Conservation (phyloP, 2,329 filamentous ascomycete species). For the Capronia epimyces region DNA sequence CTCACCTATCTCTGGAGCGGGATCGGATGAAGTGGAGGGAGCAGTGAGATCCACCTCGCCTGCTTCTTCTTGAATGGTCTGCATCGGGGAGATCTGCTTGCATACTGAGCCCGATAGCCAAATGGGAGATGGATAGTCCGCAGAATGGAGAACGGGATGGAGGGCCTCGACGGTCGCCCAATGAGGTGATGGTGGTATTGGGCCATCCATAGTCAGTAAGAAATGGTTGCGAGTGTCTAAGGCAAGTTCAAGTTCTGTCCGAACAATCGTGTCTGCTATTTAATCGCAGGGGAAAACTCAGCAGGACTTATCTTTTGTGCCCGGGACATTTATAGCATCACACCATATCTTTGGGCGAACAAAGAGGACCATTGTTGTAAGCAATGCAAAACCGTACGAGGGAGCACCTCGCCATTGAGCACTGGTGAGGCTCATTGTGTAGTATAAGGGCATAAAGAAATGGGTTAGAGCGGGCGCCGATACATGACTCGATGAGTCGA, state of each 20-base stretch:
- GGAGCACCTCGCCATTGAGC: background rate
- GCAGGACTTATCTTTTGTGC: background rate
- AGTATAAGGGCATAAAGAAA: background rate
- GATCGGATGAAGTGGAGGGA: background rate
- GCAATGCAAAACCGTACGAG: background rate
- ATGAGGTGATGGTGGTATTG: background rate
- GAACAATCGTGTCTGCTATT: background rate
- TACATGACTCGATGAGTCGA: too few species aligned
- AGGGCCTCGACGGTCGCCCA: too few species aligned
- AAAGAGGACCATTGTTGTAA: background rate
- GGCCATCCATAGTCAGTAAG: background rate
- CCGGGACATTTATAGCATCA: background rate
- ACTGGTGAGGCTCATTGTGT: background rate
- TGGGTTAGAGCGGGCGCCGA: background rate
- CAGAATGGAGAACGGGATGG: too few species aligned
- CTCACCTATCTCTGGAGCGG: background rate
- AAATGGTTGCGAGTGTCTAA: too few species aligned
- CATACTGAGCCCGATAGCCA: too few species aligned
- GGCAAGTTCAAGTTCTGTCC: background rate
- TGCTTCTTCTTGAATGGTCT: too few species aligned
- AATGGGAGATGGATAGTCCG: too few species aligned
- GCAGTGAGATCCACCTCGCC: too few species aligned
- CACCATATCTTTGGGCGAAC: background rate
- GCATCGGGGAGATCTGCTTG: too few species aligned
- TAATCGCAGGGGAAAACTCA: background rate